A percentile compares a stretch with the other conserved stretches of the same genome.
phyloP scores from a whole-genome alignment of 225 moss, liverwort and hornwort species.

The Polytrichum commune region DNA sequence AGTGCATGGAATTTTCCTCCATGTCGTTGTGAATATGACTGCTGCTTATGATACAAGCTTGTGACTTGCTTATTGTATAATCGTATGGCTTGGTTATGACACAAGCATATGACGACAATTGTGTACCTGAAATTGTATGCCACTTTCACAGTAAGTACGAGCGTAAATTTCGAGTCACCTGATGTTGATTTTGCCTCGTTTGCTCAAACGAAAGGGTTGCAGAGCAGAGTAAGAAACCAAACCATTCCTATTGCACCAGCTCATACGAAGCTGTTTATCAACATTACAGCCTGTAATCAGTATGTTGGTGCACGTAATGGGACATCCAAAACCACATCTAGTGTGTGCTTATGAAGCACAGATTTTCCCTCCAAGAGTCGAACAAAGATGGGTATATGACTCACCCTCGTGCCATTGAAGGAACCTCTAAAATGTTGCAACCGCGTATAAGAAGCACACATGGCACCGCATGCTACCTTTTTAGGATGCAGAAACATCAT shows the following conservation, averaged over 20 bases:
- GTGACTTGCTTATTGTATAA: too few relatives aligned
- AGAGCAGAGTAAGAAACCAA: background rate
- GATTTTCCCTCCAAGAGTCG: conserved; percentile 55
- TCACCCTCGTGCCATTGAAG: conserved; percentile 58
- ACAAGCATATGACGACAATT: too few relatives aligned
- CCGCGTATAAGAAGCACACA: conserved; percentile 65
- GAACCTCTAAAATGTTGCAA: conserved; percentile 30
- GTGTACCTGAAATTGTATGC: too few relatives aligned
- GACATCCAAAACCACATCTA: background rate
- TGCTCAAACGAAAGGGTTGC: too few relatives aligned
- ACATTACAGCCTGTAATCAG: conserved; percentile 16
- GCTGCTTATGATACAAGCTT: too few relatives aligned
- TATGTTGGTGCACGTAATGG: background rate
- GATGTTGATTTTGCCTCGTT: too few relatives aligned
- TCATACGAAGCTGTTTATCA: conserved; percentile 8
- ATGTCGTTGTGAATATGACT: too few relatives aligned
- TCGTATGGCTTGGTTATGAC: too few relatives aligned
- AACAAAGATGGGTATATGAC: conserved; percentile 39
- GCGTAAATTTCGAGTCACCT: too few relatives aligned
- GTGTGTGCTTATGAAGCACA: background rate
- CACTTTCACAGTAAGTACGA: too few relatives aligned
- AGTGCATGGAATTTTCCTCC: too few relatives aligned
- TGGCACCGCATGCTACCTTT: conserved; percentile 34
- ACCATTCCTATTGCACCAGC: conserved; percentile 10
- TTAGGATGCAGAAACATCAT: conserved; percentile 23